Conservation (phyloP, 805 yeast genomes). For the Yarrowia sp. region DNA sequence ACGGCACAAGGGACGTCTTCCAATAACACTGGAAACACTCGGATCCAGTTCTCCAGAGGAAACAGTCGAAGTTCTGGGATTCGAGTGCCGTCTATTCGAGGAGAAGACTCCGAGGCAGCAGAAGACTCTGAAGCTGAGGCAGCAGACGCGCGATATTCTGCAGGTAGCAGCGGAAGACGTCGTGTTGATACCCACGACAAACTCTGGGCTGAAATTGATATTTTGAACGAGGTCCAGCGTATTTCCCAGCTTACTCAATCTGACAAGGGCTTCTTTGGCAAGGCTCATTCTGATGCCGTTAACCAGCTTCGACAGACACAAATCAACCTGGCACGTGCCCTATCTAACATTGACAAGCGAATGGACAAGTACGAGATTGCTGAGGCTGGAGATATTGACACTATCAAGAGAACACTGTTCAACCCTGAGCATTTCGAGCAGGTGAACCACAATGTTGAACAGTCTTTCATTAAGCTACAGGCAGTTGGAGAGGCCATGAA, state of each 20-base stretch:
- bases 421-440: constrained; percentile 61
- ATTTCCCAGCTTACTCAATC: constrained; percentile 55
- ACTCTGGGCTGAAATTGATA: constrained; percentile 87
- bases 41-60: constrained; percentile 19
- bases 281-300: constrained; percentile 59
- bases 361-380: constrained; percentile 48
- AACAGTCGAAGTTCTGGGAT: constrained; percentile 32
- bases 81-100: constrained; percentile 29
- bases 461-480: constrained; percentile 58
- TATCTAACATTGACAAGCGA: constrained; percentile 49
- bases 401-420: constrained; percentile 52
- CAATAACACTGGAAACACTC: not conserved
- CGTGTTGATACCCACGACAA: constrained; percentile 70
- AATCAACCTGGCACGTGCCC: constrained; percentile 54
- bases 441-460: constrained; percentile 58
- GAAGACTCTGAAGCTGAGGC: constrained; percentile 28
- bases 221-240: constrained; percentile 76
- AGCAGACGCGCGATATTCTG: constrained; percentile 1
- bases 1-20: constrained; percentile 7
- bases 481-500: constrained; percentile 57
- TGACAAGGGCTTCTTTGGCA: constrained; percentile 52
- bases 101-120: constrained; percentile 19
- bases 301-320: constrained; percentile 65
- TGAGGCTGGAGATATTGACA: constrained; percentile 49
- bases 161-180: constrained; percentile 30